Evolutionary conservation across 2,329 filamentous ascomycete species (phyloP).

Genomic region (Neodidymelliopsis sp.): DNA sequence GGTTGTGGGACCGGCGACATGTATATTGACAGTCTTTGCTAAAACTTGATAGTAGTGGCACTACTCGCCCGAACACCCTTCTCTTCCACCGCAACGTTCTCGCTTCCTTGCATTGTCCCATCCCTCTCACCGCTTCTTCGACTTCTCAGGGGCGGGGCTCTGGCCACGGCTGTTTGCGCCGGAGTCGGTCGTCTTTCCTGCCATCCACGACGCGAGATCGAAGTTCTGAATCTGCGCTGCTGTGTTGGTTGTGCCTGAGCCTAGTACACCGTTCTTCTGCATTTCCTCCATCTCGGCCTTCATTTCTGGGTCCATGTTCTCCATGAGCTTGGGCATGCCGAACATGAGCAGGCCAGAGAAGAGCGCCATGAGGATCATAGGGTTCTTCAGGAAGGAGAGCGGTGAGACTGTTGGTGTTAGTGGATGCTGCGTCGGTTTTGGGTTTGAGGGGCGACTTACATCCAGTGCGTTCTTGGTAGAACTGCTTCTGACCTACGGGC

Average conservation of each 20-base stretch:
- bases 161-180: slow-evolving; percentile 28
- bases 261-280: slow-evolving; percentile 77
- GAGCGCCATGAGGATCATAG: slow-evolving; percentile 93
- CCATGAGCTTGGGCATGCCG: slow-evolving; percentile 93
- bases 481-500: slow-evolving; percentile 71
- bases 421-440: neutral
- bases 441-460: slow-evolving; percentile 65
- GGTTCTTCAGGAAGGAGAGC: slow-evolving; percentile 86
- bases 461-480: slow-evolving; percentile 76
- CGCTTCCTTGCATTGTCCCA: neutral
- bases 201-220: slow-evolving; percentile 73
- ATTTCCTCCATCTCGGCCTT: slow-evolving; percentile 91
- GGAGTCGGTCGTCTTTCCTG: slow-evolving; percentile 57
- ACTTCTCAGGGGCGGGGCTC: slow-evolving; percentile 41
- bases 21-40: slow-evolving; percentile 12
- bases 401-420: slow-evolving; percentile 68
- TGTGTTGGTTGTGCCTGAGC: slow-evolving; percentile 40
- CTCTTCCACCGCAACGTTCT: neutral
- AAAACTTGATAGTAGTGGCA: no score
- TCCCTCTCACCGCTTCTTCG: slow-evolving; percentile 28
- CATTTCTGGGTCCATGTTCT: slow-evolving; percentile 98
- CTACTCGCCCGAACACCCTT: slow-evolving; percentile 1
- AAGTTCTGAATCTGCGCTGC: slow-evolving; percentile 67
- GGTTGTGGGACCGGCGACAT: slow-evolving; percentile 1
- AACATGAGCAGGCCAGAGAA: slow-evolving; percentile 84